Evolutionary conservation across 257 asterid genomes (phyloP).

Genomic region (Solanum clarkiae): DNA sequence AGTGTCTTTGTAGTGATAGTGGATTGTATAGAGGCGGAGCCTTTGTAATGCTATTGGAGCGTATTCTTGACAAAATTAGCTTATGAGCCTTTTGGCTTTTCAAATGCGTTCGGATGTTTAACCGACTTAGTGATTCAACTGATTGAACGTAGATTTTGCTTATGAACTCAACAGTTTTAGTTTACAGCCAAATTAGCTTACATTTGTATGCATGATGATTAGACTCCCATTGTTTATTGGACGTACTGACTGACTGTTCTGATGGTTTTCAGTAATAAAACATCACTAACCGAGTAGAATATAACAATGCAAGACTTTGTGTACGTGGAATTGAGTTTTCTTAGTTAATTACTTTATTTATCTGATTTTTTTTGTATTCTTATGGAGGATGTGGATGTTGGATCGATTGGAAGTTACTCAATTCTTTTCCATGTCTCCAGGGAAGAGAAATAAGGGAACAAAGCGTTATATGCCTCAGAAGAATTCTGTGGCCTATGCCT

Average conservation of each 20-base stretch:
- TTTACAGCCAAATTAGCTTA: neutral
- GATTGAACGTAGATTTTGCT: neutral
- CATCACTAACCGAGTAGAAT: neutral
- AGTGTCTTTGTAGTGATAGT: too few species aligned
- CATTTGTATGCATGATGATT: neutral
- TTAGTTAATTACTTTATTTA: neutral
- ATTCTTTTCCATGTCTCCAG: constrained; percentile 20
- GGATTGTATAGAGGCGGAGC: neutral
- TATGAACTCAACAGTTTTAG: neutral
- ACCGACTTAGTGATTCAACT: neutral
- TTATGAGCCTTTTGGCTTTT: neutral
- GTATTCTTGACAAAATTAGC: neutral
- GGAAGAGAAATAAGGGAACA: constrained; percentile 42
- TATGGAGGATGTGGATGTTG: neutral
- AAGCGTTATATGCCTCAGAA: constrained; percentile 82
- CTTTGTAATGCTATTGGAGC: neutral
- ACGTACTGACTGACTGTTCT: neutral
- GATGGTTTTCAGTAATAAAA: neutral
- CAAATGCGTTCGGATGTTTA: neutral
- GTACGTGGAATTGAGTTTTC: neutral
- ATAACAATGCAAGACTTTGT: neutral
- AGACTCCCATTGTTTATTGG: neutral
- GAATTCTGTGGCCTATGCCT: constrained; percentile 88
- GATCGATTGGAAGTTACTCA: neutral
- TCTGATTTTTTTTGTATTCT: neutral